Conservation (phyloP, 2,329 filamentous ascomycete genomes). For the Chrysosporium queenslandicum region DNA sequence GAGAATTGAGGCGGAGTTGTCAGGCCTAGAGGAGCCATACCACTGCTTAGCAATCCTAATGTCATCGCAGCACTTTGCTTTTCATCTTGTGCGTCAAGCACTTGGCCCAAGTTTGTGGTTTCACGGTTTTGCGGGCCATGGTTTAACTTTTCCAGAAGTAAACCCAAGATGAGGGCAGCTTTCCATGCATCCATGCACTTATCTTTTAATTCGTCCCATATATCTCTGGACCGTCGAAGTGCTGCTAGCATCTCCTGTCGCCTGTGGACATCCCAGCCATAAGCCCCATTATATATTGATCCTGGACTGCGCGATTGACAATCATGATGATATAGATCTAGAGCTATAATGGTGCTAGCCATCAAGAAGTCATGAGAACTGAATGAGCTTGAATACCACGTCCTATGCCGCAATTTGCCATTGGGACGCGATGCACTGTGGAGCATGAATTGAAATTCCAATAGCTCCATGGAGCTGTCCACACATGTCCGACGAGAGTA, state of each 20-base stretch:
- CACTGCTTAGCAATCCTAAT: slow-evolving; percentile 56
- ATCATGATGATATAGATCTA: slow-evolving; percentile 67
- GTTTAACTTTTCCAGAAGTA: slow-evolving; percentile 72
- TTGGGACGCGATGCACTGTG: slow-evolving; percentile 62
- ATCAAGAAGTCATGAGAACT: slow-evolving; percentile 78
- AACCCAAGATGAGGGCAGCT: slow-evolving; percentile 65
- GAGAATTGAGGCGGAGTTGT: slow-evolving; percentile 25
- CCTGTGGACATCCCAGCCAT: slow-evolving; percentile 40
- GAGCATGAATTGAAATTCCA: slow-evolving; percentile 66
- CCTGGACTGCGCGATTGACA: slow-evolving; percentile 28
- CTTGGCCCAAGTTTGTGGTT: slow-evolving; percentile 21
- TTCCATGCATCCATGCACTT: slow-evolving; percentile 85
- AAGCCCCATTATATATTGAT: slow-evolving; percentile 31
- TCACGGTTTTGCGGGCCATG: slow-evolving; percentile 21
- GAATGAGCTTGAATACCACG: slow-evolving; percentile 69
- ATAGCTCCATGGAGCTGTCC: slow-evolving; percentile 72
- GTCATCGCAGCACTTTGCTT: slow-evolving; percentile 61
- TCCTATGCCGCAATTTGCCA: slow-evolving; percentile 61
- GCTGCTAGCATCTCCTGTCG: slow-evolving; percentile 65
- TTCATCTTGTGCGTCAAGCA: slow-evolving; percentile 42
- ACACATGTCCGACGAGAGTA: slow-evolving; percentile 77
- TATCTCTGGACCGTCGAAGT: slow-evolving; percentile 61
- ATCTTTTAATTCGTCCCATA: slow-evolving; percentile 71
- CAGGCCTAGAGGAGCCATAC: slow-evolving; percentile 43
- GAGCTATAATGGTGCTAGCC: slow-evolving; percentile 70